Evolutionary conservation across 2,329 filamentous ascomycete genomes (phyloP).

Genomic region (Gaeumannomyces tritici): DNA sequence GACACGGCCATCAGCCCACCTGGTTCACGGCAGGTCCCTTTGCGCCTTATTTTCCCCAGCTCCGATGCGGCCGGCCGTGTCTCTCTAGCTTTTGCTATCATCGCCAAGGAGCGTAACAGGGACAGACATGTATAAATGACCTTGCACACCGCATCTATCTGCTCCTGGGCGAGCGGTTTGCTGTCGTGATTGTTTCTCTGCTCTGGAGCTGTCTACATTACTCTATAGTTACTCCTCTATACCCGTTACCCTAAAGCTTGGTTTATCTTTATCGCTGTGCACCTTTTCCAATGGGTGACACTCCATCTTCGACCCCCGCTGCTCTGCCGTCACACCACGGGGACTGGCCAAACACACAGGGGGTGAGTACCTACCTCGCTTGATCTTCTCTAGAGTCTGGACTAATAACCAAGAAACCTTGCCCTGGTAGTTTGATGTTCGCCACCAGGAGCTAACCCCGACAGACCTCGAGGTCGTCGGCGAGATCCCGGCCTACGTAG

Average conservation of each 20-base stretch:
- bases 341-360: slow-evolving; percentile 7
- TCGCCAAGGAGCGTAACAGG: neutral
- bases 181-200: neutral
- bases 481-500: slow-evolving; percentile 4
- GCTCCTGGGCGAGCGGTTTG: neutral
- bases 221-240: too few relatives aligned
- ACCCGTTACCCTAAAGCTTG: too few relatives aligned
- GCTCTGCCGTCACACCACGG: slow-evolving; percentile 2
- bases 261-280: neutral
- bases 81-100: neutral
- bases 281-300: neutral
- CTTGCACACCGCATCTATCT: neutral
- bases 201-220: neutral
- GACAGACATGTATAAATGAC: neutral
- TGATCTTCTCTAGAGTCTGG: neutral
- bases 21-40: neutral
- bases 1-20: neutral
- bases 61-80: too few relatives aligned
- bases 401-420: neutral
- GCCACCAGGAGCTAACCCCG: slow-evolving; percentile 5
- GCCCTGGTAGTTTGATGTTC: slow-evolving; percentile 4
- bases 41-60: neutral
- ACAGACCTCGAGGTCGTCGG: slow-evolving; percentile 4
- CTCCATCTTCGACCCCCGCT: neutral
- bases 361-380: neutral